These are phyloP conservation scores for Lichtheimia hyalospora DNA, from an alignment of 371 early-diverging fungal species.

Conservation along the genomic window DNA sequence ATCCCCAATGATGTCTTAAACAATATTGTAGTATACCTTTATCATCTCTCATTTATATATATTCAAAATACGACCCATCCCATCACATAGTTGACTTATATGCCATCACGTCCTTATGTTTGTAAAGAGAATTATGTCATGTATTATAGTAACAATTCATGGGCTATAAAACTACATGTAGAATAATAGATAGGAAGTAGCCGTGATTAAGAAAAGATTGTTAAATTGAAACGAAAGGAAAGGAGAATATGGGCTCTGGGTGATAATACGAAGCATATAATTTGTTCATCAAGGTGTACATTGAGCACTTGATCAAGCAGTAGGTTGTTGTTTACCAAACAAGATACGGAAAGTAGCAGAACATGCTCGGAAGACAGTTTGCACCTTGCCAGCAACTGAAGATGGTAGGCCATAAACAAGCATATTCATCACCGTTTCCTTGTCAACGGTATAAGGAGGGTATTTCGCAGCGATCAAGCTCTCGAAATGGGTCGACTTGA, in stretches of 20 bases:
- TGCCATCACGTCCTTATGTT: too few species aligned
- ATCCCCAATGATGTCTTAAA: background rate
- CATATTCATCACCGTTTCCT: constrained; percentile 21
- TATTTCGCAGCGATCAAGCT: constrained; percentile 46
- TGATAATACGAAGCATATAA: too few species aligned
- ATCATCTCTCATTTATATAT: background rate
- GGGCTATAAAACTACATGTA: too few species aligned
- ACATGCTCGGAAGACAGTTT: constrained; percentile 19
- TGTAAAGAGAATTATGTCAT: too few species aligned
- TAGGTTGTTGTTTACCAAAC: constrained; percentile 3
- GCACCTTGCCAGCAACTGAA: constrained; percentile 26
- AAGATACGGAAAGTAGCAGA: constrained; percentile 15
- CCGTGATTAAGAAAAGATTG: too few species aligned
- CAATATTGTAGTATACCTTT: background rate
- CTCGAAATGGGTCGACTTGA: constrained; percentile 51
- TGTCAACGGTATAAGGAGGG: constrained; percentile 47
- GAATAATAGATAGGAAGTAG: too few species aligned
- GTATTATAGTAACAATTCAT: too few species aligned
- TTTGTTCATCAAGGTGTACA: too few species aligned
- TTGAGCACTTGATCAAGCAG: too few species aligned
- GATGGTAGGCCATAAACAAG: constrained; percentile 22
- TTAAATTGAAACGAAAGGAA: too few species aligned
- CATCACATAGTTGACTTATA: too few species aligned
- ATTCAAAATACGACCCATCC: background rate
- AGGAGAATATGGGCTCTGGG: too few species aligned